Base-by-base conservation (phyloP, 164 flowering plant species). In the Hamamelis virginiana region DNA sequence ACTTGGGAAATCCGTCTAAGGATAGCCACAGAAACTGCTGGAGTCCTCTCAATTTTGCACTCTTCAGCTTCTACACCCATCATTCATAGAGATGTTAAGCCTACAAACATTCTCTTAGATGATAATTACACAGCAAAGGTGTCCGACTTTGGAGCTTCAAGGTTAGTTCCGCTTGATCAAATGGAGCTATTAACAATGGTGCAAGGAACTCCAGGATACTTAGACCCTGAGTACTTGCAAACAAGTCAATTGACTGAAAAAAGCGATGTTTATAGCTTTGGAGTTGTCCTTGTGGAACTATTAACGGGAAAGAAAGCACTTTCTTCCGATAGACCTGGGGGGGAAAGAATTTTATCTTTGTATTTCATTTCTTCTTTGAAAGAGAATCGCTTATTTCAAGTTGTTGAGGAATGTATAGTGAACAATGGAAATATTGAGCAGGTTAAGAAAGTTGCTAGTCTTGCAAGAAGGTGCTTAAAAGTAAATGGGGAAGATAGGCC, bases 61-160 rank as follows among this genome's bases (percentile, higher is more conserved):
- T 33, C 6, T 43, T 9, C 43, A 38, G 65, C 65, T 41, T n/a
- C 65, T 8, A 45, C 33, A 21, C 46, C 65, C 8, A 62, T 62
- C 43, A 45, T 62, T n/a, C 65, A 62, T 19, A 62, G 65, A 33
- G 65, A 62, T 43, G 33, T 62, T 33, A 33, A 33, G 41, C 6
- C 41, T 33, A 33, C 41, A 33, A 33, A 33, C 41, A 33, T 33
- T 33, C 41, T 33, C 41, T 33, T 33, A 33, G 6, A 33, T 33
- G 41, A 33, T 33, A 33, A 33, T 6, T 33, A 8, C 0, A 33
- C 6, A 33, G 80, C 88, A 0, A 85, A 83, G 64, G 85, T 85
- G 16, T 63, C 86, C 1, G 85, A 85, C 65, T 82, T 85, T 59
- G 86, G 88, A 0, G 72, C 76, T 41, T 82, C 88, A 23, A 70